Percentiles rank a stretch among this genome's conserved stretches.
Evolutionary conservation across 2,329 filamentous ascomycete genomes (phyloP).

Genomic region (Fusarium devonianum): DNA sequence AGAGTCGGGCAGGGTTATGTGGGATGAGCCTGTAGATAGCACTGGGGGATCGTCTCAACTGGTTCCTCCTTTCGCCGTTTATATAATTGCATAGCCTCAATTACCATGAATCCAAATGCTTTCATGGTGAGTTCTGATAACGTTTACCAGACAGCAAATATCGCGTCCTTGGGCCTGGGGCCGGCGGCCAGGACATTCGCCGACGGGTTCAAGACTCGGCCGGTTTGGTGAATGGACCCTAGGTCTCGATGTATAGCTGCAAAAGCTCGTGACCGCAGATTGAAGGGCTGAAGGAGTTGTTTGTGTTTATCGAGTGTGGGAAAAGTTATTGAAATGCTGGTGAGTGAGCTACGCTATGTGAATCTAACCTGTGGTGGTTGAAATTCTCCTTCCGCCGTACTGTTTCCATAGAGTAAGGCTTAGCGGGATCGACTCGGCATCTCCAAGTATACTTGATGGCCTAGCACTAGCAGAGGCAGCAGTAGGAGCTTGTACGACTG

Average conservation of each 20-base stretch:
- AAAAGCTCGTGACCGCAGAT: no score
- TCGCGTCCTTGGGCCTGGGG: conserved; percentile 6
- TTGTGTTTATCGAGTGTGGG: background rate
- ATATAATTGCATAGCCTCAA: conserved; percentile 17
- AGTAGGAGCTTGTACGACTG: no score
- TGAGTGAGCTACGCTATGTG: conserved; percentile 19
- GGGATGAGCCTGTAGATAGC: conserved; percentile 6
- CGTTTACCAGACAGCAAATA: background rate
- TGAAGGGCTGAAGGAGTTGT: no score
- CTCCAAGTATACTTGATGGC: background rate
- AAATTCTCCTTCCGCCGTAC: conserved; percentile 6
- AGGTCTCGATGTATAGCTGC: no score
- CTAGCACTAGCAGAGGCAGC: background rate
- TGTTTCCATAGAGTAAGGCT: conserved; percentile 7
- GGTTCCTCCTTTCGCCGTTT: conserved; percentile 2
- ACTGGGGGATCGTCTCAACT: conserved; percentile 6
- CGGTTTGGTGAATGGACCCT: background rate
- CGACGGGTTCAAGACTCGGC: conserved; percentile 1
- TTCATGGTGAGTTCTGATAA: conserved; percentile 21
- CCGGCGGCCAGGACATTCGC: conserved; percentile 13
- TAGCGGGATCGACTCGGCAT: background rate
- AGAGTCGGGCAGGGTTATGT: background rate
- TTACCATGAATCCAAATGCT: conserved; percentile 2
- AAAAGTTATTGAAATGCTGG: background rate
- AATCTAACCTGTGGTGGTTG: conserved; percentile 23